phyloP scores from a whole-genome alignment of 176 grass and related monocot genomes.

The Aegilops tauschii region DNA sequence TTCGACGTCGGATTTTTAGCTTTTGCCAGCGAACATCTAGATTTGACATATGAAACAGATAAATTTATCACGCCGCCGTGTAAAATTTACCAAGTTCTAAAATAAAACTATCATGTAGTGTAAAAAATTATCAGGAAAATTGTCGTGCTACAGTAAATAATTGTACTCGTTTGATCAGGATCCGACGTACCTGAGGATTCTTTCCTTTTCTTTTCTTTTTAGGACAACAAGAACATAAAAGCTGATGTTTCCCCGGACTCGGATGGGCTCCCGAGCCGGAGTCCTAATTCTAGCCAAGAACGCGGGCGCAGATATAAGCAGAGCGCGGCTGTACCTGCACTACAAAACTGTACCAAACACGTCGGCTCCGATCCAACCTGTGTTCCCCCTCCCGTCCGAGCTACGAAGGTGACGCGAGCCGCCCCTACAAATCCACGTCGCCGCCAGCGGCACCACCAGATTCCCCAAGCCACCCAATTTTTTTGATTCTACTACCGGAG shows the following conservation, averaged over 20 bases:
- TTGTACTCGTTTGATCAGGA: too few relatives aligned
- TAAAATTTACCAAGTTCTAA: too few relatives aligned
- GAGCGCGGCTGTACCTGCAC: neutral
- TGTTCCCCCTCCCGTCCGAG: neutral
- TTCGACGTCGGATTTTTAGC: too few relatives aligned
- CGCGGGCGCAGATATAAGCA: neutral
- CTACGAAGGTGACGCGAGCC: slow-evolving; percentile 27
- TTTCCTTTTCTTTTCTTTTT: too few relatives aligned
- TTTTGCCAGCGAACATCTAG: too few relatives aligned
- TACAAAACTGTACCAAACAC: slow-evolving; percentile 3
- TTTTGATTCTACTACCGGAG: neutral
- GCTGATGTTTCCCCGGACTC: neutral
- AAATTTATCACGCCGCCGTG: too few relatives aligned
- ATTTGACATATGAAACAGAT: too few relatives aligned
- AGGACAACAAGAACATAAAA: too few relatives aligned
- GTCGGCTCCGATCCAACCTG: slow-evolving; percentile 36
- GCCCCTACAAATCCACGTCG: slow-evolving; percentile 32
- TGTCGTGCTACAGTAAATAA: too few relatives aligned
- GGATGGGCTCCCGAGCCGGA: neutral
- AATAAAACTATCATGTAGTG: too few relatives aligned
- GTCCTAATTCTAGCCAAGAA: slow-evolving; percentile 15
- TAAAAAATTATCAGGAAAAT: too few relatives aligned
- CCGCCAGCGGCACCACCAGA: slow-evolving; percentile 19
- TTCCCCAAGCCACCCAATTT: neutral
- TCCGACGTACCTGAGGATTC: too few relatives aligned